Base-by-base conservation (phyloP, 1,284 basidiomycete species). In the Leccinum solheimii region DNA sequence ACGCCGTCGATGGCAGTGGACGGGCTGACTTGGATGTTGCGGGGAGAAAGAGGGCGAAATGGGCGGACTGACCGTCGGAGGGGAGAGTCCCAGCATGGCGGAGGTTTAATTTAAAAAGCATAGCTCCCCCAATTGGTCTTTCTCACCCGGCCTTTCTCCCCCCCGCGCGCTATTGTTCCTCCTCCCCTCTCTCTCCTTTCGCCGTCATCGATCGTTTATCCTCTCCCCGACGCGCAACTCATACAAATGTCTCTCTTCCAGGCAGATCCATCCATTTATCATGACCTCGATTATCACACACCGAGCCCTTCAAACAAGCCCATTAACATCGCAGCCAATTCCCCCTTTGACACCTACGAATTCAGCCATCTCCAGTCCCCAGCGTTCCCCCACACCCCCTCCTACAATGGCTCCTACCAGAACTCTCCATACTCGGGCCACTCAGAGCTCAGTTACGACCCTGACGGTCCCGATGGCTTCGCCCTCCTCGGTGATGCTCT, bases 371-470 rank as follows among this genome's bases (percentile, higher is more conserved):
- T 72, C n/a, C 68, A 74, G 62, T 74, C 74, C 34, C 69, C 75
- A 0, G 69, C 76, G 34, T 80, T 79, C 62, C 80, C 81, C 26
- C 77, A 78, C 67, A 83, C 81, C 0, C 81, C 81, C 26, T 83
- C 82, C 56, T 83, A 83, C 76, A 81, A 81, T 66, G 82, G 81
- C 62, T 83, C 81, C 1, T 83, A 83, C 71, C 79, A 85, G 69
- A 84, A 86, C 73, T 88, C 87, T 0, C 87, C 87, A n/a, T 89
- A 81, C 72, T 88, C 87, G 6, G 79, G 74, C 57, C 79, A 84
- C 65, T 88, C 86, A 2, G 88, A 90, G 30, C 85, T 90, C 23
- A 80, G 80, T 61, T 85, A 83, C 72, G 78, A 79, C 69, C 77
- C 76, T 49, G 79, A 81, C 48, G 79, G 70, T 19, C 71, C 82